phyloP scores from a whole-genome alignment of 1,139 yeast genomes.

The Taphrina deformans region DNA sequence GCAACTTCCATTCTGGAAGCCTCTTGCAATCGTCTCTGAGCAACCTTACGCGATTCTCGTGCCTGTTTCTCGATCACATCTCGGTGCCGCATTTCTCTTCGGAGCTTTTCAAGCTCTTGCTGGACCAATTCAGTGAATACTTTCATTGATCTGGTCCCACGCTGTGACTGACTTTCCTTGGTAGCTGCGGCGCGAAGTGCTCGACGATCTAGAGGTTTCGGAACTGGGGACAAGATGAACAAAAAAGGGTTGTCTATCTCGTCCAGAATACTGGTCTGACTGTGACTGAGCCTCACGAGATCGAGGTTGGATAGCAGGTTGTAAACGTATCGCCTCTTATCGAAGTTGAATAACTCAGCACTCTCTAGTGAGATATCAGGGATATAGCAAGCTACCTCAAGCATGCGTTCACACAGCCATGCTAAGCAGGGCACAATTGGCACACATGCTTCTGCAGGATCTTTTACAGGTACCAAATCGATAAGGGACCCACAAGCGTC shows the following conservation, averaged over 20 bases:
- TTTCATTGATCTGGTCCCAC: constrained; percentile 9
- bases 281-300: background rate
- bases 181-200: constrained; percentile 2
- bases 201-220: constrained; percentile 39
- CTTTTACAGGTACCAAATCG: constrained; percentile 32
- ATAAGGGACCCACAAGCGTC: constrained; percentile 14
- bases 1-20: constrained; percentile 35
- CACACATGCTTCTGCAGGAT: constrained; percentile 30
- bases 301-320: constrained; percentile 54
- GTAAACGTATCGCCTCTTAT: constrained; percentile 64
- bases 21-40: constrained; percentile 34
- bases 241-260: background rate
- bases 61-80: constrained; percentile 49
- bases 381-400: constrained; percentile 65
- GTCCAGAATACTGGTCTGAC: background rate
- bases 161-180: constrained; percentile 5
- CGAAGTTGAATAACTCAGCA: constrained; percentile 62
- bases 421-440: constrained; percentile 81
- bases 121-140: constrained; percentile 53
- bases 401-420: constrained; percentile 62
- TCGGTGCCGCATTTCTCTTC: constrained; percentile 54
- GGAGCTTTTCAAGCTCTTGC: constrained; percentile 54
- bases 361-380: constrained; percentile 66
- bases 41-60: constrained; percentile 7
- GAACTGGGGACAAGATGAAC: constrained; percentile 8